A percentile compares a stretch with the other conserved stretches of the same genome.
Conservation (phyloP, 2,329 filamentous ascomycete species). For the Venturiaceae sp. region DNA sequence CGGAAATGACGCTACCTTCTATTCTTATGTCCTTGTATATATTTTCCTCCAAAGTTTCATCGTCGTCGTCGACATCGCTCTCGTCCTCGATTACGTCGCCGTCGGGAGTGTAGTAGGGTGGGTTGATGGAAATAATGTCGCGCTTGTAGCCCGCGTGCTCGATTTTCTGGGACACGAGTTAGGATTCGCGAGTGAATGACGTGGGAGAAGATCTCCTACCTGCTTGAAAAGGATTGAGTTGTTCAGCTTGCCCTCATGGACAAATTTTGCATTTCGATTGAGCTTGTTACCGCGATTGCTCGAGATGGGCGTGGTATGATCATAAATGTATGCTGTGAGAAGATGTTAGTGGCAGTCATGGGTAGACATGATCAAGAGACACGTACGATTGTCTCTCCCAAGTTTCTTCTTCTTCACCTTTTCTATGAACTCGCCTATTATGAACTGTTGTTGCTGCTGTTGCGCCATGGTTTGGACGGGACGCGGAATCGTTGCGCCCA, state of each 20-base stretch:
- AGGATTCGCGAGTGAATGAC: constrained; percentile 11
- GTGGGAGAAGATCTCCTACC: constrained; percentile 35
- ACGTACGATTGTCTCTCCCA: constrained; percentile 23
- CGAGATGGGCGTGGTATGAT: constrained; percentile 58
- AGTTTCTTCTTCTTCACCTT: constrained; percentile 11
- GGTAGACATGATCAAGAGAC: background rate
- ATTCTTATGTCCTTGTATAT: constrained; percentile 64
- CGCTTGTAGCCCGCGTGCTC: constrained; percentile 66
- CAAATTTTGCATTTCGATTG: constrained; percentile 63
- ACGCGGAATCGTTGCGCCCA: background rate
- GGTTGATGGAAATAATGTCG: constrained; percentile 65
- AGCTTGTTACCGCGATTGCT: constrained; percentile 73
- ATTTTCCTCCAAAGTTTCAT: constrained; percentile 56
- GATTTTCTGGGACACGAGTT: constrained; percentile 43
- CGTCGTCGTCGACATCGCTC: constrained; percentile 58
- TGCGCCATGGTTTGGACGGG: constrained; percentile 2
- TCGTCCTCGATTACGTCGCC: constrained; percentile 67
- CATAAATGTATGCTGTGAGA: constrained; percentile 62
- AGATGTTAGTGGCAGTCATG: background rate
- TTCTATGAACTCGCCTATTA: constrained; percentile 6
- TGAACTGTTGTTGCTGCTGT: constrained; percentile 6
- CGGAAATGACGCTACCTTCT: constrained; percentile 44
- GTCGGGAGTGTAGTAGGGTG: constrained; percentile 64
- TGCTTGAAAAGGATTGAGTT: constrained; percentile 61
- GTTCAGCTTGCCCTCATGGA: constrained; percentile 60